Conservation (phyloP, 768 basidiomycete genomes). For the Mycena rosella region DNA sequence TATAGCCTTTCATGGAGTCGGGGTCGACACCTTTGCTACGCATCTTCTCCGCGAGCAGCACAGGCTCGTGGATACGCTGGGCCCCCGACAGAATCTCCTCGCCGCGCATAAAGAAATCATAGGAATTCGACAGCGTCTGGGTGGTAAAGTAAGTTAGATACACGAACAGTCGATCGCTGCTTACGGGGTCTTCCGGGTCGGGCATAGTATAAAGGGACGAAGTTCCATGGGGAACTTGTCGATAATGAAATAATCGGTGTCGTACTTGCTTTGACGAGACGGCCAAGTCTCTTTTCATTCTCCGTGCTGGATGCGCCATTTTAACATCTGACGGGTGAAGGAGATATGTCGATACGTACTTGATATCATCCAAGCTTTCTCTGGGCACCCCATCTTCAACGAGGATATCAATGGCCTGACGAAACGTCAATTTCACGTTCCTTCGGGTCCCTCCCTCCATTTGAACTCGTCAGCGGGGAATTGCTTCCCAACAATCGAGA, state of each 20-base stretch:
- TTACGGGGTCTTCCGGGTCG: slow-evolving; percentile 89
- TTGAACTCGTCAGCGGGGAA: slow-evolving; percentile 97
- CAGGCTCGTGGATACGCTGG: slow-evolving; percentile 95
- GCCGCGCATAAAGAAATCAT: slow-evolving; percentile 99
- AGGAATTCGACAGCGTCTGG: slow-evolving; percentile 94
- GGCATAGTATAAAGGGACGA: slow-evolving; percentile 99
- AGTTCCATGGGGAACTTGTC: slow-evolving; percentile 98
- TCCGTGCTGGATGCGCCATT: slow-evolving; percentile 73
- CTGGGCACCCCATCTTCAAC: slow-evolving; percentile 87
- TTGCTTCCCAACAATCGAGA: slow-evolving; percentile 83
- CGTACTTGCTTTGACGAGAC: slow-evolving; percentile 93
- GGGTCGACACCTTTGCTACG: slow-evolving; percentile 89
- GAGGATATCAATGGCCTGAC: slow-evolving; percentile 88
- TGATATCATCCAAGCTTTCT: slow-evolving; percentile 89
- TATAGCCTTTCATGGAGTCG: slow-evolving; percentile 89
- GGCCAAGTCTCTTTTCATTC: slow-evolving; percentile 94
- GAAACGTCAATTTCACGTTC: slow-evolving; percentile 90
- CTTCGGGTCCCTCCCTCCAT: slow-evolving; percentile 91
- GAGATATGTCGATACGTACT: slow-evolving; percentile 58
- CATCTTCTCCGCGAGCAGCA: slow-evolving; percentile 88
- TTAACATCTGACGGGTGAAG: slow-evolving; percentile 19
- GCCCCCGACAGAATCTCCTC: slow-evolving; percentile 99
- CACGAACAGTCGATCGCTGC: slow-evolving; percentile 41
- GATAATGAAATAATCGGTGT: slow-evolving; percentile 98
- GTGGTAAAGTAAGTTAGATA: slow-evolving; percentile 13